Evolutionary conservation across 2,329 filamentous ascomycete species (phyloP).

Genomic region (Exserohilum turcica): DNA sequence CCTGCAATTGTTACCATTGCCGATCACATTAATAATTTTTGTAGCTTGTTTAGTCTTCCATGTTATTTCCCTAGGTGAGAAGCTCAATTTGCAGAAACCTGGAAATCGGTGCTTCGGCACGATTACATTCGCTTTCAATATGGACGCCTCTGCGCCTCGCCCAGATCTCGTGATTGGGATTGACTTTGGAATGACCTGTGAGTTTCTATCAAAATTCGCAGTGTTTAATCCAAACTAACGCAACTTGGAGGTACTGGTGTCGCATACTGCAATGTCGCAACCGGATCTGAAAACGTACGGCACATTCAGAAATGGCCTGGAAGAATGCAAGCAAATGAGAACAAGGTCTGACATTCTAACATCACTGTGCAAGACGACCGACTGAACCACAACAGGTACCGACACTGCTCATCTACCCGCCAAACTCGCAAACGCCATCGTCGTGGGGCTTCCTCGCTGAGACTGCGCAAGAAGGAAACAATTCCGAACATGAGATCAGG

Average conservation of each 20-base stretch:
- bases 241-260: constrained; percentile 38
- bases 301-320: constrained; percentile 59
- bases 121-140: neutral
- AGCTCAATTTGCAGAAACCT: neutral
- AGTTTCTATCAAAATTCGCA: constrained; percentile 9
- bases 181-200: constrained; percentile 47
- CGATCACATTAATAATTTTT: no score
- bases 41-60: no score
- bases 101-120: neutral
- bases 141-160: constrained; percentile 12
- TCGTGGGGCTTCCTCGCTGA: constrained; percentile 61
- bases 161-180: constrained; percentile 39
- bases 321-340: constrained; percentile 57
- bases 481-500: constrained; percentile 50
- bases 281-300: constrained; percentile 35
- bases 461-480: constrained; percentile 38
- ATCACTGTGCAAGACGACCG: neutral
- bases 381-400: constrained; percentile 46
- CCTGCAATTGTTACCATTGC: no score
- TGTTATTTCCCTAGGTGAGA: neutral
- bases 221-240: neutral
- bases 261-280: constrained; percentile 43
- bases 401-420: constrained; percentile 57
- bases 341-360: constrained; percentile 45
- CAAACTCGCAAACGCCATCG: constrained; percentile 45